Percentiles rank a stretch among this genome's conserved stretches.
Conservation (phyloP, 495 filamentous ascomycete species). For the Penicilliopsis zonata region DNA sequence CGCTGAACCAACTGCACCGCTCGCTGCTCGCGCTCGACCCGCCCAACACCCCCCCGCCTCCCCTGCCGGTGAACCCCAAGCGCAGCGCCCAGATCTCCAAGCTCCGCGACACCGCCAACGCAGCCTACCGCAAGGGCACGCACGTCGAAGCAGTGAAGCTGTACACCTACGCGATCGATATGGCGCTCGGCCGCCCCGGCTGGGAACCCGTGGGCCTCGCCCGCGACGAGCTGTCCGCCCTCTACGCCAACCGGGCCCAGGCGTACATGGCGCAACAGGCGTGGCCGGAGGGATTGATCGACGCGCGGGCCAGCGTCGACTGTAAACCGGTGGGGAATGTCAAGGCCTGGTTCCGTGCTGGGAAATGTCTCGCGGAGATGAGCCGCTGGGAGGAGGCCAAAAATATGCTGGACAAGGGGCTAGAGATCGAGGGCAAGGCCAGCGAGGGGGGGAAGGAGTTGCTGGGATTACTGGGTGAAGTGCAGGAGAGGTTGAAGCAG, state of each 20-base stretch:
- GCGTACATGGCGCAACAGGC: constrained; percentile 65
- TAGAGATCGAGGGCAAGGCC: constrained; percentile 76
- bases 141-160: constrained; percentile 65
- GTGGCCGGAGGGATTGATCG: constrained; percentile 73
- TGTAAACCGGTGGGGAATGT: constrained; percentile 75
- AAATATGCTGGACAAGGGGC: constrained; percentile 54
- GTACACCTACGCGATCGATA: constrained; percentile 74
- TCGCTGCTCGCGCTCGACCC: constrained; percentile 45
- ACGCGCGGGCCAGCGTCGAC: constrained; percentile 85
- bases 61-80: constrained; percentile 74
- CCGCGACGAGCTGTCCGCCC: constrained; percentile 64
- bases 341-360: constrained; percentile 88
- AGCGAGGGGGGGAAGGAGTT: constrained; percentile 49
- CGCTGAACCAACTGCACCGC: constrained; percentile 66
- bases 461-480: constrained; percentile 53
- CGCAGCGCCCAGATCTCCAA: constrained; percentile 76
- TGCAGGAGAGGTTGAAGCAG: constrained; percentile 37
- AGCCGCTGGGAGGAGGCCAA: constrained; percentile 69
- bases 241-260: constrained; percentile 85
- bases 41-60: constrained; percentile 56
- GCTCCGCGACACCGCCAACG: constrained; percentile 79
- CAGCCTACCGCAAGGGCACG: constrained; percentile 62
- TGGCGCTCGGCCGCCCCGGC: constrained; percentile 66
- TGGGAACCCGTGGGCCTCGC: constrained; percentile 82
- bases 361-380: constrained; percentile 82